Conservation (phyloP, 2,329 filamentous ascomycete genomes). For the Tympanopsis confertula region DNA sequence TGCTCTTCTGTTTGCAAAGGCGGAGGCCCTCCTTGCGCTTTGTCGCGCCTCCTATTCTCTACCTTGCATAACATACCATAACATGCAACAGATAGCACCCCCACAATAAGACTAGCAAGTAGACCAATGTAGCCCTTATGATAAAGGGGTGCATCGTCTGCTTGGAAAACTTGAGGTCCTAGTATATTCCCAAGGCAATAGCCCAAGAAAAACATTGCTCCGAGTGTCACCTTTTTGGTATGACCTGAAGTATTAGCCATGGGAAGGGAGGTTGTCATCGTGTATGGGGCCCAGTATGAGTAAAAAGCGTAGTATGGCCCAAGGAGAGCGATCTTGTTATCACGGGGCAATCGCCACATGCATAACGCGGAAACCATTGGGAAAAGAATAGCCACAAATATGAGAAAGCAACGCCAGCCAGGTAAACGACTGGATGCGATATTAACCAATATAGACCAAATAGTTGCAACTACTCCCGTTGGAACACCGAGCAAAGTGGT, state of each 20-base stretch:
- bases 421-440: constrained; percentile 7
- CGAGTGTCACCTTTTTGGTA: constrained; percentile 1
- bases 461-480: constrained; percentile 12
- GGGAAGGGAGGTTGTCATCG: not conserved
- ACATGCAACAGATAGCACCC: not conserved
- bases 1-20: constrained; percentile 1
- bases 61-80: not conserved
- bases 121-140: constrained; percentile 25
- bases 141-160: constrained; percentile 26
- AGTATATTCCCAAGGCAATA: not conserved
- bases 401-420: constrained; percentile 6
- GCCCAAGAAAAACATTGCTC: not conserved
- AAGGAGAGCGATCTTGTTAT: constrained; percentile 38
- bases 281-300: constrained; percentile 15
- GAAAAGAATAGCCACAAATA: constrained; percentile 24
- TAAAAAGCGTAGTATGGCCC: constrained; percentile 35
- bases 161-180: constrained; percentile 24
- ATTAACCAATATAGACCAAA: too few relatives aligned
- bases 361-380: constrained; percentile 47
- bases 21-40: not conserved
- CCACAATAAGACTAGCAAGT: constrained; percentile 2
- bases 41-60: constrained; percentile 1
- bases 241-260: not conserved
- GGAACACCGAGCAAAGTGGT: constrained; percentile 33
- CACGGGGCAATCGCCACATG: constrained; percentile 35